A percentile compares a stretch with the other conserved stretches of the same genome.
Evolutionary conservation across 495 filamentous ascomycete species (phyloP).

Genomic region (Neurospora sp.): DNA sequence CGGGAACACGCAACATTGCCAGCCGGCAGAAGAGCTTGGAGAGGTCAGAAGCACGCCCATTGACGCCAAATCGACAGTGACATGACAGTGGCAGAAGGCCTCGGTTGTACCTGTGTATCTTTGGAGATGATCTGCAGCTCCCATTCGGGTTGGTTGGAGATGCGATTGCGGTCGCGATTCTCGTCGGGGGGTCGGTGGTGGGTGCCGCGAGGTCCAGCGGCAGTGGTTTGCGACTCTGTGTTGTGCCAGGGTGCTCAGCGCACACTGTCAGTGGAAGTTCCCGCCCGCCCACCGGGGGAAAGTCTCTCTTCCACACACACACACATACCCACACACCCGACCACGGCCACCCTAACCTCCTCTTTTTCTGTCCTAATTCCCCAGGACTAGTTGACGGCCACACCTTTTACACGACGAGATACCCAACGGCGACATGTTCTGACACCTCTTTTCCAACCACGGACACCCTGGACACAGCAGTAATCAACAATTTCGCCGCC

Average conservation of each 20-base stretch:
- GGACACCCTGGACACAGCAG: background rate
- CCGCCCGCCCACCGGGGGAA: background rate
- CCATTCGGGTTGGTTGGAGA: background rate
- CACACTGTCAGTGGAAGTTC: background rate
- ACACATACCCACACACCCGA: slow-evolving; percentile 1
- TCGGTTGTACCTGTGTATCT: background rate
- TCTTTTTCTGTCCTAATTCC: background rate
- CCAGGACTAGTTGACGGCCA: background rate
- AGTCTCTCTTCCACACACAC: background rate
- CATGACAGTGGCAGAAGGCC: background rate
- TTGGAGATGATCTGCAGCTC: background rate
- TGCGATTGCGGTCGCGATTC: background rate
- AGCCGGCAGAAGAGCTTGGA: background rate
- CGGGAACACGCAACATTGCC: background rate
- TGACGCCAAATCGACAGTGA: background rate
- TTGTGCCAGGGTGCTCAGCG: background rate
- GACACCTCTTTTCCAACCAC: background rate
- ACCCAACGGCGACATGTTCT: background rate
- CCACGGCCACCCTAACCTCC: slow-evolving; percentile 1
- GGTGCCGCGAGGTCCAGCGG: background rate
- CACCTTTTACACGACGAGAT: background rate
- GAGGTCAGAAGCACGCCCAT: background rate
- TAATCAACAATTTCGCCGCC: background rate
- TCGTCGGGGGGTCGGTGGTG: background rate
- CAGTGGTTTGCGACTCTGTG: background rate